phyloP scores from a whole-genome alignment of 1,139 yeast species.

The Saccharomycopsis crataegensis region DNA sequence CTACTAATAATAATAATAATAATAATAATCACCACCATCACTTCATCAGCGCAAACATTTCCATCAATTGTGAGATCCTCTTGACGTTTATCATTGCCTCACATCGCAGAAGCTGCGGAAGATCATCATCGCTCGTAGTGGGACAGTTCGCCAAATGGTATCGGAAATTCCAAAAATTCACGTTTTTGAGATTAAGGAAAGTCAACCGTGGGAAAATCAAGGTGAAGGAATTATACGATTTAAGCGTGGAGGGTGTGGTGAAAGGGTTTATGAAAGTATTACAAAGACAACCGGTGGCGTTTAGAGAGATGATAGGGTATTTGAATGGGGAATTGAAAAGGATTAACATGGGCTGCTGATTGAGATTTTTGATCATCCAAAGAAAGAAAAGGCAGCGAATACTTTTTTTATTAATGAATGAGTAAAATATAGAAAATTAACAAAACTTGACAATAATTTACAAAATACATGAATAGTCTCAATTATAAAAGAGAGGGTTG shows the following conservation, averaged over 20 bases:
- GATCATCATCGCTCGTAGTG: neutral
- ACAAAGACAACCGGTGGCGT: neutral
- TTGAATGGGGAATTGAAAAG: neutral
- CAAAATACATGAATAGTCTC: too few species aligned
- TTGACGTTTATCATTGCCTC: too few species aligned
- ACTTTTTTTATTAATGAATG: neutral
- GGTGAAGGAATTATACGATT: neutral
- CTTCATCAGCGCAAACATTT: too few species aligned
- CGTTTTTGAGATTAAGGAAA: neutral
- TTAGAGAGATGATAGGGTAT: neutral
- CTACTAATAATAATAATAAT: too few species aligned
- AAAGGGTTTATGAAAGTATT: neutral
- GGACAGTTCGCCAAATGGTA: neutral
- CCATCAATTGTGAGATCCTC: too few species aligned
- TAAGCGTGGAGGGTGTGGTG: neutral
- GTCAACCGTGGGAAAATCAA: neutral
- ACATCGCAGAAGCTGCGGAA: neutral
- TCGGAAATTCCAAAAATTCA: neutral
- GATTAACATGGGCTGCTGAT: neutral
- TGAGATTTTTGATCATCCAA: too few species aligned
- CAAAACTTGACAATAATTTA: too few species aligned
- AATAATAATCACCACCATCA: too few species aligned
- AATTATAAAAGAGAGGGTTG: too few species aligned
- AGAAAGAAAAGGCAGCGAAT: neutral
- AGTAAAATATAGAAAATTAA: too few species aligned